These are phyloP conservation scores for Lobosporangium transversale DNA, from an alignment of 192 early-diverging fungal genomes.

Conservation along the genomic window DNA sequence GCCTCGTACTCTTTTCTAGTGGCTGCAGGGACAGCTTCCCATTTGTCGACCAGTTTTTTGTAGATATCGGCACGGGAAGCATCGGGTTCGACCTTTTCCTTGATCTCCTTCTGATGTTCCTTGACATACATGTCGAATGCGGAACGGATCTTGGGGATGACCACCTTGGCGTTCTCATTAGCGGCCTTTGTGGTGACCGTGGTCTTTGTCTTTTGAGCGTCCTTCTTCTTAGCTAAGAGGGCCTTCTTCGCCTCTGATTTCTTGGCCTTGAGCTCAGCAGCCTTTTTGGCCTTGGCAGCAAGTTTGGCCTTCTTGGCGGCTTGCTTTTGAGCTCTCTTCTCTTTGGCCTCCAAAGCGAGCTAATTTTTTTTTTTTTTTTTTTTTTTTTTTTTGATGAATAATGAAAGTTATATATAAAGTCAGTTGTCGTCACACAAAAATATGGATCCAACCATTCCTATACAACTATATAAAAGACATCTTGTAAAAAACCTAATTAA, in stretches of 20 bases:
- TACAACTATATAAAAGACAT: too few relatives aligned
- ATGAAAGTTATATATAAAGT: too few relatives aligned
- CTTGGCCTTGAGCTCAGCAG: constrained; percentile 37
- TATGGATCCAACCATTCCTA: too few relatives aligned
- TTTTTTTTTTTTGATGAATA: too few relatives aligned
- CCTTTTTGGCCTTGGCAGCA: constrained; percentile 46
- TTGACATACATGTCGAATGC: constrained; percentile 52
- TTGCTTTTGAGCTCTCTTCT: constrained; percentile 39
- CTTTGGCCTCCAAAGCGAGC: constrained; percentile 45
- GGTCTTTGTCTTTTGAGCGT: constrained; percentile 25
- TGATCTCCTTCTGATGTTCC: constrained; percentile 41
- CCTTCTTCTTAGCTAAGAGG: constrained; percentile 29
- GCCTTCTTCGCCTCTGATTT: constrained; percentile 34
- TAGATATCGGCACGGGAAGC: constrained; percentile 43
- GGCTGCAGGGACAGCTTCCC: constrained; percentile 27
- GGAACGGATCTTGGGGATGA: constrained; percentile 36
- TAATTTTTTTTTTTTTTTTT: too few relatives aligned
- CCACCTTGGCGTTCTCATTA: not conserved
- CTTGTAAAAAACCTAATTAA: too few relatives aligned
- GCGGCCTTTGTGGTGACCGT: constrained; percentile 5
- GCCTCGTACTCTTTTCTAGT: constrained; percentile 28
- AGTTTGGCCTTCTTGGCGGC: constrained; percentile 48
- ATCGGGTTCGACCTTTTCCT: constrained; percentile 26
- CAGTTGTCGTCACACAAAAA: too few relatives aligned
- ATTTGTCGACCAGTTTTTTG: constrained; percentile 50